These are phyloP conservation scores for Arachis hypogaea DNA, from an alignment of 306 rosid genomes.

Conservation along the genomic window DNA sequence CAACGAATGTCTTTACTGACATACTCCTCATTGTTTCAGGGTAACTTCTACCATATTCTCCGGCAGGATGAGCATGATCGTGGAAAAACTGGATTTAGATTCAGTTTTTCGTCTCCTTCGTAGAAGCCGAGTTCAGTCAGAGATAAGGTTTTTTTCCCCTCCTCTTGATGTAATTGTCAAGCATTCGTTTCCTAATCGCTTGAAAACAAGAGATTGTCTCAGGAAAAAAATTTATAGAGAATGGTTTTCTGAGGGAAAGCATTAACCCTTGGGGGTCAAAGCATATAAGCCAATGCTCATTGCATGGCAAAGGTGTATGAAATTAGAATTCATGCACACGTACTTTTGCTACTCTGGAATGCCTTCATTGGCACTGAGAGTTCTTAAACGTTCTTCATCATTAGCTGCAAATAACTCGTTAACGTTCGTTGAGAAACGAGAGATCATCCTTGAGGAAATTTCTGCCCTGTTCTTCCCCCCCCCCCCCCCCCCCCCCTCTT, in stretches of 20 bases:
- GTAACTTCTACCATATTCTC: constrained; percentile 79
- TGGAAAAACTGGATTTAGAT: constrained; percentile 91
- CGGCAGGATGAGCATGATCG: constrained; percentile 73
- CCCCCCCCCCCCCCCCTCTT: too few relatives aligned
- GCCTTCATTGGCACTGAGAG: constrained; percentile 35
- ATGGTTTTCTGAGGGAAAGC: constrained; percentile 31
- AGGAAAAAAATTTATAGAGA: constrained; percentile 41
- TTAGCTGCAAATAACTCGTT: constrained; percentile 34
- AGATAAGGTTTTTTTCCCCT: constrained; percentile 37
- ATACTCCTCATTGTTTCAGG: constrained; percentile 56
- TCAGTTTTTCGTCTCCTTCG: constrained; percentile 88
- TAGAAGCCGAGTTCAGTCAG: constrained; percentile 42
- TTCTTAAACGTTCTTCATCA: constrained; percentile 30
- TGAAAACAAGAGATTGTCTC: constrained; percentile 43
- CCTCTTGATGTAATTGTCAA: constrained; percentile 21
- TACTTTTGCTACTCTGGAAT: constrained; percentile 24
- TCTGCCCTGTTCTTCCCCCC: not conserved
- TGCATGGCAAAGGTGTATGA: constrained; percentile 29
- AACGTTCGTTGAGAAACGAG: constrained; percentile 23
- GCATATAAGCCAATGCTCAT: constrained; percentile 26
- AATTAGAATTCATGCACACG: constrained; percentile 23
- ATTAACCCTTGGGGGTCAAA: constrained; percentile 35
- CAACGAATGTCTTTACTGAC: constrained; percentile 27
- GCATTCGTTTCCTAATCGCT: constrained; percentile 36
- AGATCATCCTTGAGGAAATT: constrained; percentile 21